These are phyloP conservation scores for Hypoxylon crocopeplum DNA, from an alignment of 495 filamentous ascomycete genomes.

Conservation along the genomic window DNA sequence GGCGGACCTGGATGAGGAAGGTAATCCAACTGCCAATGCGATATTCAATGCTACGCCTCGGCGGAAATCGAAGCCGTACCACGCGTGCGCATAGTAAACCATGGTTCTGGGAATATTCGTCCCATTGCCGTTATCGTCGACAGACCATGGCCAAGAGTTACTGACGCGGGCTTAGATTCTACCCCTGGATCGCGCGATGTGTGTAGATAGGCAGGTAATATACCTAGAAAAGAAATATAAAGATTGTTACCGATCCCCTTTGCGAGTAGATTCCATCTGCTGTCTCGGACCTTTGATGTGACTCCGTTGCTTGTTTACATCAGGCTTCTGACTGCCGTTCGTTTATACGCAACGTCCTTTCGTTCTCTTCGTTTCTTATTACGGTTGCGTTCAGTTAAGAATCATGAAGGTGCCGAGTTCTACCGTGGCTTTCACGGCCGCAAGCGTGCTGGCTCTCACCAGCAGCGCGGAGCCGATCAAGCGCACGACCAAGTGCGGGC, in stretches of 20 bases:
- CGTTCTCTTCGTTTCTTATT: background rate
- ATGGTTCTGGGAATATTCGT: constrained; percentile 5
- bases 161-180: constrained; percentile 8
- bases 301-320: background rate
- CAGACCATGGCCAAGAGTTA: constrained; percentile 1
- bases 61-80: constrained; percentile 16
- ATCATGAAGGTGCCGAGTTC: constrained; percentile 25
- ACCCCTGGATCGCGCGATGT: constrained; percentile 1
- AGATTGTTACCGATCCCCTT: background rate
- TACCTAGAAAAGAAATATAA: background rate
- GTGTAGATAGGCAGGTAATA: background rate
- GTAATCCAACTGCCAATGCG: constrained; percentile 13
- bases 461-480: constrained; percentile 32
- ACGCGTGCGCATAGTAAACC: constrained; percentile 3
- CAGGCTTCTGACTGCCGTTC: background rate
- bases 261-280: background rate
- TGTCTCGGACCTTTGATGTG: background rate
- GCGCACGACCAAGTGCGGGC: constrained; percentile 5
- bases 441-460: constrained; percentile 20
- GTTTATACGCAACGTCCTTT: background rate
- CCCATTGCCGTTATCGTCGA: background rate
- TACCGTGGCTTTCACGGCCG: constrained; percentile 17
- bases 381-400: background rate
- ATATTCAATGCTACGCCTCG: constrained; percentile 23
- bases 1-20: constrained; percentile 30